These are phyloP conservation scores for Coemansia sp. DNA, from an alignment of 192 early-diverging fungal genomes.

Conservation along the genomic window DNA sequence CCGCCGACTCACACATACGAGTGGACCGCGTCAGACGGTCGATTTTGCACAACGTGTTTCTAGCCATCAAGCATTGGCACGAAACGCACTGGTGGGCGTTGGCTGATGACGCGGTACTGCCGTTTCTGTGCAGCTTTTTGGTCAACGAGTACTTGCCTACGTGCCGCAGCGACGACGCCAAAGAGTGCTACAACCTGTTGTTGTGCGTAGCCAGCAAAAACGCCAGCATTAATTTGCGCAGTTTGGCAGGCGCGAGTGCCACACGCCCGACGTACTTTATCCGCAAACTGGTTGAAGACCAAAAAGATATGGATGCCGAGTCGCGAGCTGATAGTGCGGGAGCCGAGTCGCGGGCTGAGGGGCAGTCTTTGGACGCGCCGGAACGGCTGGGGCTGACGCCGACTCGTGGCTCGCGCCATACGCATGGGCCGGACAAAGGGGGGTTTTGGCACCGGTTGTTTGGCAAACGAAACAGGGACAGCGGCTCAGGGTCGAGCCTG, in stretches of 20 bases:
- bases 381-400: background rate
- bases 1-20: slow-evolving; percentile 62
- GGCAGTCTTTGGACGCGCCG: background rate
- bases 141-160: slow-evolving; percentile 30
- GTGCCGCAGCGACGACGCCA: slow-evolving; percentile 21
- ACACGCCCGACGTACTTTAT: background rate
- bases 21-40: slow-evolving; percentile 59
- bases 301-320: background rate
- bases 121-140: slow-evolving; percentile 34
- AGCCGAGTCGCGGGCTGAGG: background rate
- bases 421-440: background rate
- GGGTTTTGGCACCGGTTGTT: slow-evolving; percentile 12
- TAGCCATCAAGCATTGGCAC: slow-evolving; percentile 81
- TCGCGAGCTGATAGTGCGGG: background rate
- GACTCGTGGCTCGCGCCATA: background rate
- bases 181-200: slow-evolving; percentile 39
- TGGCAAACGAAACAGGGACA: background rate
- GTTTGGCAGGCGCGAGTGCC: background rate
- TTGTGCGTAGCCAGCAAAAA: slow-evolving; percentile 18
- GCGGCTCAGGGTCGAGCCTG: slow-evolving; percentile 6
- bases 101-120: slow-evolving; percentile 44
- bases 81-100: slow-evolving; percentile 67
- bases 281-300: background rate
- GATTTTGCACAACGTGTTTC: slow-evolving; percentile 72
- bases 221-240: slow-evolving; percentile 12